Evolutionary conservation across 306 rosid genomes (phyloP), one percentile per base, ranked within the genome.

Genomic region (Hippophae rhamnoides): DNA sequence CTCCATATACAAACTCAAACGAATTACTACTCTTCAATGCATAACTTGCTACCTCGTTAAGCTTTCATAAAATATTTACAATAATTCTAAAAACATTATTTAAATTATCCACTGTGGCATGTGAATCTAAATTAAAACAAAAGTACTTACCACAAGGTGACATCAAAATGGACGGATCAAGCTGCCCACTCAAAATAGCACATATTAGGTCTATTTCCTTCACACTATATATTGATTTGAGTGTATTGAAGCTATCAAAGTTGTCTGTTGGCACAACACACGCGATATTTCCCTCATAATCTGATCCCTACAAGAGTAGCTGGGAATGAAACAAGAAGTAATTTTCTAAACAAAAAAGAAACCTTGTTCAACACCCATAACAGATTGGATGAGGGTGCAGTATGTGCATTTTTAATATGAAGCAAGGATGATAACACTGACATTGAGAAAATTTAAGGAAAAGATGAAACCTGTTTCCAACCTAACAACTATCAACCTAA

Each of bases 121-220:
- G 50, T 47, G 9, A 27, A 63, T 56, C 11, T 10, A 14, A 38
- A 57, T 59, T 18, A 27, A 43, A 57, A 11, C 3, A 41, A 54
- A 41, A 66, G 66, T 52, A 71, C 81, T 77, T 68, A 87, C 97
- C 71, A 44, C 92, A 81, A 54, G 95, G 89, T 56, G 90, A 75
- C 66, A 66, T 79, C 63, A 90, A 76, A 61, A 72, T 64, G 54
- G 90, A 81, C 51, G 50, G 76, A 74, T 90, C 95, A 54, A 90
- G 72, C 73, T 69, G 68, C 60, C 94, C 97, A 60, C 82, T 74
- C 48, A 90, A 77, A 72, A 86, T 76, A 43, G 92, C 84, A 77
- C 63, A 69, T 64, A 85, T 66, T 67, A 81, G 25, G 73, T 72
- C 90, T 57, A 72, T 74, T 75, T 90, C 97, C 42, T 76, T 69